These are phyloP conservation scores for Mortierella sp. DNA, from an alignment of 371 early-diverging fungal genomes.

Conservation along the genomic window DNA sequence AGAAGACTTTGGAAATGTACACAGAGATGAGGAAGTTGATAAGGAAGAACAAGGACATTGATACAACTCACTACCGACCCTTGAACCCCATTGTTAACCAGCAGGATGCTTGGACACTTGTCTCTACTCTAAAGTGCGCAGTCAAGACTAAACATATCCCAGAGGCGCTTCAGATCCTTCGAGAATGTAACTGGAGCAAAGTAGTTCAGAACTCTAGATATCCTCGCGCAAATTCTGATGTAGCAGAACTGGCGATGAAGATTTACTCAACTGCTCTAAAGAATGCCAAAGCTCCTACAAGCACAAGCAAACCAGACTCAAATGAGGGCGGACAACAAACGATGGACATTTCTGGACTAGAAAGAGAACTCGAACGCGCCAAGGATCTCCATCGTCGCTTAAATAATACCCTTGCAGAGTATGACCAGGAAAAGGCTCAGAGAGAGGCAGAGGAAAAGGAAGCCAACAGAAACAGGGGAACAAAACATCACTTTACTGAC, in stretches of 20 bases:
- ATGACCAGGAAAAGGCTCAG: constrained; percentile 1
- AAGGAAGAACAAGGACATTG: constrained; percentile 11
- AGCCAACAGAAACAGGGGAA: neutral
- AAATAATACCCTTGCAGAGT: neutral
- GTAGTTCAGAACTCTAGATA: constrained; percentile 27
- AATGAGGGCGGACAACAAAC: neutral
- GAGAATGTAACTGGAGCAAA: constrained; percentile 22
- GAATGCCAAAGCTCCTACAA: constrained; percentile 31
- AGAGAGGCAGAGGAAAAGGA: constrained; percentile 4
- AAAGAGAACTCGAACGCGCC: constrained; percentile 8
- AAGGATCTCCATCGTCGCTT: neutral
- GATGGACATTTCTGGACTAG: neutral
- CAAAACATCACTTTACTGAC: neutral
- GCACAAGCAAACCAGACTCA: constrained; percentile 31
- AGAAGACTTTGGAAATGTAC: constrained; percentile 45
- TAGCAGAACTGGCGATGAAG: constrained; percentile 31
- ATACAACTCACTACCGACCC: constrained; percentile 2
- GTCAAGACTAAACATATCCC: constrained; percentile 39
- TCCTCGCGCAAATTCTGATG: constrained; percentile 39
- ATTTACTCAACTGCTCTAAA: constrained; percentile 22
- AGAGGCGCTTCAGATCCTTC: constrained; percentile 34
- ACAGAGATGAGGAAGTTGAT: constrained; percentile 19
- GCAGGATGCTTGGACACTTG: constrained; percentile 42
- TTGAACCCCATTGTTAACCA: constrained; percentile 23
- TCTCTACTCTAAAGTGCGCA: constrained; percentile 35